phyloP scores from a whole-genome alignment of 108 stramenopile species.

The Pseudonitzschia delicatissima region DNA sequence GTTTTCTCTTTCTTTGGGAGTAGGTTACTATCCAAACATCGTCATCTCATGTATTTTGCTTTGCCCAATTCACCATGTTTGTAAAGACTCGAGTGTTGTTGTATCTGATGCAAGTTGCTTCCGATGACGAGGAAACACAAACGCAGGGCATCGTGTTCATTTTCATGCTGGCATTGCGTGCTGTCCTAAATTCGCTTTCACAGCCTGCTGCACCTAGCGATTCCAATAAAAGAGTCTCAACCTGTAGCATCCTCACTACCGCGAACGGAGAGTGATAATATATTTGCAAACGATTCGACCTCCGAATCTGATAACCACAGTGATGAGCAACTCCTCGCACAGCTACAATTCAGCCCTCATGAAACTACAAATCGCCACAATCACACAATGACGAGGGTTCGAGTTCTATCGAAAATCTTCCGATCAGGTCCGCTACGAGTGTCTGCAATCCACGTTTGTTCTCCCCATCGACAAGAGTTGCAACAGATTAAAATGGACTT shows the following conservation, averaged over 20 bases:
- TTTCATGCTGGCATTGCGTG: conserved; percentile 5
- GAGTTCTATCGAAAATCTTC: not conserved
- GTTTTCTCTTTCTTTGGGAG: too few species aligned
- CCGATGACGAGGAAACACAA: conserved; percentile 10
- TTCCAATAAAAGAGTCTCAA: not conserved
- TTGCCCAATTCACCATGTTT: not conserved
- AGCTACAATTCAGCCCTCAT: not conserved
- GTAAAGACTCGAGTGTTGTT: not conserved
- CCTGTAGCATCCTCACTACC: not conserved
- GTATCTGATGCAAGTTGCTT: conserved; percentile 10
- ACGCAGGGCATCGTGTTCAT: conserved; percentile 9
- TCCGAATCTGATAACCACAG: not conserved
- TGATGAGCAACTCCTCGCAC: not conserved
- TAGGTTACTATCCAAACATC: too few species aligned
- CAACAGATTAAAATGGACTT: not conserved
- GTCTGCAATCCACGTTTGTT: not conserved
- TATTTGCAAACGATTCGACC: conserved; percentile 5
- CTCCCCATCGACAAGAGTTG: not conserved
- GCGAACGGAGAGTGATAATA: not conserved
- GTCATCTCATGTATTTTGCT: not conserved
- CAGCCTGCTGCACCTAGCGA: too few species aligned
- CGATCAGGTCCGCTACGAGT: conserved; percentile 5
- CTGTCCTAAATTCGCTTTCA: not conserved
- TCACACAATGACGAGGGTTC: not conserved
- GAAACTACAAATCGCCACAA: not conserved